phyloP scores from a whole-genome alignment of 352 stramenopile species.

The Thalassiosira livingstoniorum region DNA sequence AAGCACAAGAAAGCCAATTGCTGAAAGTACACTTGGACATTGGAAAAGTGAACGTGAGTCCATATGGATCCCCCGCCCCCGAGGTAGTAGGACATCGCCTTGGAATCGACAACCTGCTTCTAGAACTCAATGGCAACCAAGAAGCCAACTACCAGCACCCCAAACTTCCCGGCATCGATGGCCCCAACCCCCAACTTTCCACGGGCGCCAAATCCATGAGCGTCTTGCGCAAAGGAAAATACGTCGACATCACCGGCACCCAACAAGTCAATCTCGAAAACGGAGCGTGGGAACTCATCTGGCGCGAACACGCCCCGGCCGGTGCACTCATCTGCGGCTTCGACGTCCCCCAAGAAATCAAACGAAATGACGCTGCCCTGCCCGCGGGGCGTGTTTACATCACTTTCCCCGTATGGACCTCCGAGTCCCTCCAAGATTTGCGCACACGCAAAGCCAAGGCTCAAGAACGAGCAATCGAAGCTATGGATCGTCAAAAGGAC shows the following conservation, averaged over 20 bases:
- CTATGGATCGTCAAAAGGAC: constrained; percentile 53
- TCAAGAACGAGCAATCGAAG: constrained; percentile 47
- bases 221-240: constrained; percentile 52
- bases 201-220: constrained; percentile 54
- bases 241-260: constrained; percentile 55
- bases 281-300: constrained; percentile 74
- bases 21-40: constrained; percentile 56
- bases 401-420: constrained; percentile 67
- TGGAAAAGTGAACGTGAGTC: constrained; percentile 9
- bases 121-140: constrained; percentile 38
- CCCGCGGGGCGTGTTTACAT: constrained; percentile 66
- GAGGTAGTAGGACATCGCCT: constrained; percentile 22
- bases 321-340: constrained; percentile 70
- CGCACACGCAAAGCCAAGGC: constrained; percentile 50
- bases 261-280: constrained; percentile 49
- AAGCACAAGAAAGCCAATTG: constrained; percentile 42
- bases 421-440: constrained; percentile 51
- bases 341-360: constrained; percentile 59
- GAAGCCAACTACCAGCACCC: constrained; percentile 34
- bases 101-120: constrained; percentile 41
- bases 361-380: constrained; percentile 61
- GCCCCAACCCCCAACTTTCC: constrained; percentile 69
- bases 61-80: background rate
- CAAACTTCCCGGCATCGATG: constrained; percentile 60
- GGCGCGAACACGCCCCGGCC: constrained; percentile 57